phyloP scores from a whole-genome alignment of 495 filamentous ascomycete genomes.

The Mytilinidion resinicola region DNA sequence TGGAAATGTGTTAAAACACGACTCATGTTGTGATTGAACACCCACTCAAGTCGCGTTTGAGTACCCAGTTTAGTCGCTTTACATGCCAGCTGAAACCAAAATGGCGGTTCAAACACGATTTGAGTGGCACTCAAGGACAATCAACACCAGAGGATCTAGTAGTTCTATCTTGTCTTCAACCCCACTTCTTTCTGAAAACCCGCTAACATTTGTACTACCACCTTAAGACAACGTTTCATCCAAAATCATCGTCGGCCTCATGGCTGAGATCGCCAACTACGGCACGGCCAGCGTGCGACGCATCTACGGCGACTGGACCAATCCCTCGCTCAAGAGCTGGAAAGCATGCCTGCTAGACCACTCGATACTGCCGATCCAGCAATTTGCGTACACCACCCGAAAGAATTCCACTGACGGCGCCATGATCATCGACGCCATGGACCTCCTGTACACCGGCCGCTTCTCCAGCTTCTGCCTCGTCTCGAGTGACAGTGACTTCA shows the following conservation, averaged over 20 bases:
- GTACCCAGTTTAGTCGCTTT: no score
- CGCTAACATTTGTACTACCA: no score
- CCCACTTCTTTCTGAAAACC: no score
- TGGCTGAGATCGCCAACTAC: conserved; percentile 16
- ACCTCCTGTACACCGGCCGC: conserved; percentile 17
- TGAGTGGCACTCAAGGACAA: no score
- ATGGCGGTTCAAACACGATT: no score
- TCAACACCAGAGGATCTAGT: no score
- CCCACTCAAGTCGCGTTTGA: no score
- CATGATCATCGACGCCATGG: conserved; percentile 22
- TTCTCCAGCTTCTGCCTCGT: conserved; percentile 15
- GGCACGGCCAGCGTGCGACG: conserved; percentile 14
- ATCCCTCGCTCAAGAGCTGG: conserved; percentile 3
- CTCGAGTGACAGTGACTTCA: conserved; percentile 20
- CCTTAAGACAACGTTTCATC: conserved; percentile 13
- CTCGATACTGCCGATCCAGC: conserved; percentile 15
- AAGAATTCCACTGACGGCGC: conserved; percentile 19
- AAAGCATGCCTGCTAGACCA: conserved; percentile 3
- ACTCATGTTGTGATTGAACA: no score
- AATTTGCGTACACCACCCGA: conserved; percentile 13
- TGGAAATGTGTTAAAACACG: no score
- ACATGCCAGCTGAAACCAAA: no score
- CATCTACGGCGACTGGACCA: conserved; percentile 19
- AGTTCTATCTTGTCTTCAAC: no score
- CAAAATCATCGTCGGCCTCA: conserved; percentile 11